These are phyloP conservation scores for Colletotrichum sp. DNA, from an alignment of 2,329 filamentous ascomycete species.

Conservation along the genomic window DNA sequence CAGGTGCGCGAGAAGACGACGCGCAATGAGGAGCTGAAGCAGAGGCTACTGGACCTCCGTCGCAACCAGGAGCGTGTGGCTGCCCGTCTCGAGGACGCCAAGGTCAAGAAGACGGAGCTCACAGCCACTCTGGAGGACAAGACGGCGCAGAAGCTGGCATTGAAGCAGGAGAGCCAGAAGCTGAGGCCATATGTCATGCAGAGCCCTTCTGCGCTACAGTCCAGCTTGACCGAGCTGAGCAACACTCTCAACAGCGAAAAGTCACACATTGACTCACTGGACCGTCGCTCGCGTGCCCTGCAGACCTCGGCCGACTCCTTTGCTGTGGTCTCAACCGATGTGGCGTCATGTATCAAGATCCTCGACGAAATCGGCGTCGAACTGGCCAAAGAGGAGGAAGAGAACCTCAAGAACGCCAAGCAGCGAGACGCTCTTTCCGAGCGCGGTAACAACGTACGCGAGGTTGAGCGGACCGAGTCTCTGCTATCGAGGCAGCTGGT, in stretches of 20 bases:
- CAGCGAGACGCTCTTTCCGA: conserved; percentile 90
- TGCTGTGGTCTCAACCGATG: conserved; percentile 80
- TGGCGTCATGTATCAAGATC: conserved; percentile 86
- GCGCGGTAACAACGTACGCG: conserved; percentile 85
- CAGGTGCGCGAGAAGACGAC: conserved; percentile 84
- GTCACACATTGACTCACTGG: conserved; percentile 83
- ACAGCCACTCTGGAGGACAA: conserved; percentile 76
- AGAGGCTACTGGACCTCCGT: conserved; percentile 78
- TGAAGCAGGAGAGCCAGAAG: conserved; percentile 87
- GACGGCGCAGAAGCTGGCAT: conserved; percentile 70
- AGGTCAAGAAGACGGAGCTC: conserved; percentile 78
- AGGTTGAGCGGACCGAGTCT: conserved; percentile 88
- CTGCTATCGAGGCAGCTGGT: conserved; percentile 83
- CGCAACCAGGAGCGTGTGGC: conserved; percentile 84
- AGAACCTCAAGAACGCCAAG: conserved; percentile 77
- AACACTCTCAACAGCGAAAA: conserved; percentile 81
- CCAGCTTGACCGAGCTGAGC: conserved; percentile 80
- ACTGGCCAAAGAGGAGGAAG: conserved; percentile 89
- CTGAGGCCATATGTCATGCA: conserved; percentile 91
- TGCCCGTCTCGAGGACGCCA: conserved; percentile 81
- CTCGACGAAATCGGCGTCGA: conserved; percentile 88
- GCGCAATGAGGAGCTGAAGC: conserved; percentile 87
- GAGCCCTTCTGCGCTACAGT: conserved; percentile 83
- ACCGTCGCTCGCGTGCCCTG: conserved; percentile 84
- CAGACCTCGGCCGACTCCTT: conserved; percentile 95